Percentiles rank a stretch among this genome's conserved stretches.
phyloP scores from a whole-genome alignment of 495 filamentous ascomycete species.

The Aspergillus heteromorphus region DNA sequence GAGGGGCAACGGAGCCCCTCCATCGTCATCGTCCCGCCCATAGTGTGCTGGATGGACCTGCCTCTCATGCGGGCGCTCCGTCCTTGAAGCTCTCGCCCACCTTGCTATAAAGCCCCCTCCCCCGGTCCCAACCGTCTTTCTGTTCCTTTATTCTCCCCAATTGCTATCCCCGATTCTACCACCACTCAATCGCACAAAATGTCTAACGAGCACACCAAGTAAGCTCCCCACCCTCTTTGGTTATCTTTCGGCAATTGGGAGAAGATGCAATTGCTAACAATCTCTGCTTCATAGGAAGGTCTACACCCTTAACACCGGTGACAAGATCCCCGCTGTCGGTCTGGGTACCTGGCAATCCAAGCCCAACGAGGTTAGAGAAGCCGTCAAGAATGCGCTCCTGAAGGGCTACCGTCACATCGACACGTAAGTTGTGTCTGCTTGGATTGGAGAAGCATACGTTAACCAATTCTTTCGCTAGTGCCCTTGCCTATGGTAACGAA shows the following conservation, averaged over 20 bases:
- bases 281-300: conserved; percentile 41
- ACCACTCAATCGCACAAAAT: conserved; percentile 25
- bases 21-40: conserved; percentile 12
- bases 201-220: conserved; percentile 40
- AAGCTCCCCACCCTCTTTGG: conserved; percentile 13
- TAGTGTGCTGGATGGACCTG: conserved; percentile 34
- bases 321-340: conserved; percentile 73
- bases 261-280: background rate
- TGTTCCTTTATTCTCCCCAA: background rate
- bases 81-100: background rate
- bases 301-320: conserved; percentile 74
- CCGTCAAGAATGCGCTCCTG: conserved; percentile 70
- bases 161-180: background rate
- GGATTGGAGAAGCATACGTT: background rate
- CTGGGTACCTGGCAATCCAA: conserved; percentile 78
- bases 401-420: conserved; percentile 70
- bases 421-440: conserved; percentile 33
- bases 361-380: conserved; percentile 58
- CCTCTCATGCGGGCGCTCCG: conserved; percentile 14
- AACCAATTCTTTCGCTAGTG: conserved; percentile 31
- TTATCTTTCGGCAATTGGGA: background rate
- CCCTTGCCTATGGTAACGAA: conserved; percentile 83
- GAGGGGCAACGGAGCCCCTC: conserved; percentile 18
- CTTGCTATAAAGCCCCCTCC: conserved; percentile 12
- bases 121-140: background rate